phyloP scores from a whole-genome alignment of 345 rosid species.

The Hirschfeldia incana region DNA sequence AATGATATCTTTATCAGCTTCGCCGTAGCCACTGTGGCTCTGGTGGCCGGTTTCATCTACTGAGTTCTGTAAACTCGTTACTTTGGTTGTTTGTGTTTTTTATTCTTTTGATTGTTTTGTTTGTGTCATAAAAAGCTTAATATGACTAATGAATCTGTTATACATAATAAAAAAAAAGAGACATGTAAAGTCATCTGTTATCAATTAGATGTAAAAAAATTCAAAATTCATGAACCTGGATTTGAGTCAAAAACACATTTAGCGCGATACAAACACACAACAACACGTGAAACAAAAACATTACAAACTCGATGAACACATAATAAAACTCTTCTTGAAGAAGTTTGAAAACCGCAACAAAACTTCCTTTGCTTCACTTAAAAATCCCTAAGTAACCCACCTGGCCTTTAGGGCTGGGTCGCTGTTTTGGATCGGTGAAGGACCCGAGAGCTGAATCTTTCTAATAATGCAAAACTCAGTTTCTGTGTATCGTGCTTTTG shows the following conservation, averaged over 20 bases:
- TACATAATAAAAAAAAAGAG: neutral
- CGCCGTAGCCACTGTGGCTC: conserved; percentile 1
- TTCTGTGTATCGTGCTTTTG: conserved; percentile 79
- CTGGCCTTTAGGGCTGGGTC: conserved; percentile 19
- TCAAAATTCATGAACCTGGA: neutral
- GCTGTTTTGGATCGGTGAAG: neutral
- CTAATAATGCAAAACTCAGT: conserved; percentile 36
- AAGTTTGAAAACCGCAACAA: conserved; percentile 14
- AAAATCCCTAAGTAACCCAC: conserved; percentile 7
- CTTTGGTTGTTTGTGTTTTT: neutral
- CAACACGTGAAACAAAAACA: neutral
- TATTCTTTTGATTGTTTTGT: neutral
- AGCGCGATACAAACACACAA: neutral
- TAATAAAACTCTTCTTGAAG: conserved; percentile 1
- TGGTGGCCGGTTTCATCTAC: conserved; percentile 18
- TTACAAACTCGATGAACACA: conserved; percentile 1
- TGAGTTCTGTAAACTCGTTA: neutral
- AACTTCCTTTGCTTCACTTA: conserved; percentile 1
- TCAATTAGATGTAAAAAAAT: neutral
- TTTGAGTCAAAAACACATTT: neutral
- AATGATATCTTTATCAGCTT: neutral
- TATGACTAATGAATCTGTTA: neutral
- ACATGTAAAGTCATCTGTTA: neutral
- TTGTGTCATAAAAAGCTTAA: neutral
- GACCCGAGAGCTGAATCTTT: neutral